Evolutionary conservation across 495 filamentous ascomycete species (phyloP).

Genomic region (Alectoria sarmentosa): DNA sequence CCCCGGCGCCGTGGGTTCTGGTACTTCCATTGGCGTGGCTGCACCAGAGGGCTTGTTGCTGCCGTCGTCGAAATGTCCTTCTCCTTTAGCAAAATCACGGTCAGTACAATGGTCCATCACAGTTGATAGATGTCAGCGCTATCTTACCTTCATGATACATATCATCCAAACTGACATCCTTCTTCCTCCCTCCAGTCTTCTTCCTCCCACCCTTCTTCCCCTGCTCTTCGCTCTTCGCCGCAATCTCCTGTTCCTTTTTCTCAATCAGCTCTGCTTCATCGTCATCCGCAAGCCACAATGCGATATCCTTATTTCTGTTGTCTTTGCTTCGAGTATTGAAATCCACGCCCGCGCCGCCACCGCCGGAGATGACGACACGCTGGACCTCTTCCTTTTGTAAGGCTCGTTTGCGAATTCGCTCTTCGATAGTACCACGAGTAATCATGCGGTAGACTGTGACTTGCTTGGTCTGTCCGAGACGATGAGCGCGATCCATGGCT

Average conservation of each 20-base stretch:
- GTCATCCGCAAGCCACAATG: constrained; percentile 93
- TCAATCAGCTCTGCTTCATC: constrained; percentile 90
- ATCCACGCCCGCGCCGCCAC: constrained; percentile 74
- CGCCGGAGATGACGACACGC: constrained; percentile 93
- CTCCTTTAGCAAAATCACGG: constrained; percentile 50
- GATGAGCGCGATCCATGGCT: constrained; percentile 98
- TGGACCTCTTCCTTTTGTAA: constrained; percentile 99
- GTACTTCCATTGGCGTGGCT: constrained; percentile 63
- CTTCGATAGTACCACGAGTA: constrained; percentile 94
- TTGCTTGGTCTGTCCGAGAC: constrained; percentile 91
- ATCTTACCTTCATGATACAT: constrained; percentile 96
- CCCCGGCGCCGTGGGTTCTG: constrained; percentile 42
- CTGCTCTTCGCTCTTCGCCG: constrained; percentile 46
- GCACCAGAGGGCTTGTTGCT: constrained; percentile 74
- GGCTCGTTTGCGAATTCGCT: constrained; percentile 95
- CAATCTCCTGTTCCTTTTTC: constrained; percentile 74
- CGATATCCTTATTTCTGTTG: constrained; percentile 91
- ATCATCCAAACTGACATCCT: constrained; percentile 81
- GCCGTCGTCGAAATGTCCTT: constrained; percentile 86
- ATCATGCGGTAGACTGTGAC: constrained; percentile 97
- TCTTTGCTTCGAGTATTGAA: constrained; percentile 87
- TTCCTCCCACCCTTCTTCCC: constrained; percentile 47
- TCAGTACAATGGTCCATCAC: not conserved
- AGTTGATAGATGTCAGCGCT: not conserved
- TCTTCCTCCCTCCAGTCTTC: constrained; percentile 52